These are phyloP conservation scores for Cryphonectria naterciae DNA, from an alignment of 2,329 filamentous ascomycete genomes.

Conservation along the genomic window DNA sequence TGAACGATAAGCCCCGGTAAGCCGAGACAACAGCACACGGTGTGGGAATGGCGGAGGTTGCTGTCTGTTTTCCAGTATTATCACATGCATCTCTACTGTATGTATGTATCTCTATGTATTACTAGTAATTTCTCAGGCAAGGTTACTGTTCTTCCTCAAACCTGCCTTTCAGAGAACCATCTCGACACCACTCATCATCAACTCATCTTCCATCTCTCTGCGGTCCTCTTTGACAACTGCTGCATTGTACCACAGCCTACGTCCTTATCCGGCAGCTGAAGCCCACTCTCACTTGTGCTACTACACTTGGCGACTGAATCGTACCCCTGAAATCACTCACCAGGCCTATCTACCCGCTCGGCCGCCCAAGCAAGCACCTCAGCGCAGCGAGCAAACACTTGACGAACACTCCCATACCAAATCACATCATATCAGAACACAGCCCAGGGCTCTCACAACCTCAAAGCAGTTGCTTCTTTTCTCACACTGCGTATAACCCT, in stretches of 20 bases:
- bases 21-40: background rate
- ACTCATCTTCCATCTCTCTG: background rate
- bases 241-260: background rate
- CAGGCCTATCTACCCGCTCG: background rate
- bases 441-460: background rate
- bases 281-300: background rate
- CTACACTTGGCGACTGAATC: background rate
- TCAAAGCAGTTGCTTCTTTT: background rate
- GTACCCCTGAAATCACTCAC: background rate
- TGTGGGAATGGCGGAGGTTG: background rate
- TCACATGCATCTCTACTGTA: slow-evolving; percentile 20
- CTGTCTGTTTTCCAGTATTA: background rate
- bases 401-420: background rate
- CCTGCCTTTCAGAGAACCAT: background rate
- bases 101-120: background rate
- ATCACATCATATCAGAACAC: background rate
- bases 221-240: background rate
- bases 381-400: background rate
- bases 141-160: background rate
- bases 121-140: background rate
- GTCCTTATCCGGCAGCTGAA: slow-evolving; percentile 6
- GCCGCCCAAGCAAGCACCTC: background rate
- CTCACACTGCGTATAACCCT: background rate
- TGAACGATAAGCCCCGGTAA: background rate
- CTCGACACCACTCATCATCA: background rate